Evolutionary conservation across 306 rosid species (phyloP), one percentile per base, ranked within the genome.

Genomic region (Vigna nakashimae): DNA sequence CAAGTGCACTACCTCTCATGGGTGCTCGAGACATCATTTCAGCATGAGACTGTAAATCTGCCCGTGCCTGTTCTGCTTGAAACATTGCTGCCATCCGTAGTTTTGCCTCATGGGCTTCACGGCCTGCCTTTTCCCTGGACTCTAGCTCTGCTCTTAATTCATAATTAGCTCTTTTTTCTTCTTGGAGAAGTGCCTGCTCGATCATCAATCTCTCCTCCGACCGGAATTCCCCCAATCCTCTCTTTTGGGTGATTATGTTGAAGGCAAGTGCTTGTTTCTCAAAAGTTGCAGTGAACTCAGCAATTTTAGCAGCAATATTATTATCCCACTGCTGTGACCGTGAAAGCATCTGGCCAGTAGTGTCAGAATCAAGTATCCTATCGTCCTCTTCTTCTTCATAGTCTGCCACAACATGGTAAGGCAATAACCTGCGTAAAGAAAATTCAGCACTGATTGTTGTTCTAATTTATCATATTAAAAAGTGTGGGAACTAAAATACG

Each of bases 241-340:
- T 86, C 75, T 92, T 95, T 70, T 92, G 90, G 49, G 91, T 86
- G 68, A 95, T 95, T 71, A 95, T 92, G 86, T 92, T 95, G 79
- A 95, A 91, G 75, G 98, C 98, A 50, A 92, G 91, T 38, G 89
- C 97, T 80, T 95, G 98, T 88, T 95, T 95, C 87, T 95, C 98
- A 65, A 95, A 95, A 4, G 98, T 95, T 62, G 97, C 93, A 5
- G 94, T 91, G 75, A 92, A 95, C 84, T 95, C 98, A 0, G 97
- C 89, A 69, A 95, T 92, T 82, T 95, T 95, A 75, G 96, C 93
- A 71, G 92, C 76, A 79, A 95, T 92, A 80, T 92, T 95, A 52
- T 91, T 94, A 82, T 95, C 98, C 98, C 98, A 95, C 80, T 95
- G 98, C 81, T 95, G 98, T 46, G 97, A 92, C 73, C 98, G 92